Evolutionary conservation across 306 rosid genomes (phyloP).

Genomic region (Prunus fruticosa): DNA sequence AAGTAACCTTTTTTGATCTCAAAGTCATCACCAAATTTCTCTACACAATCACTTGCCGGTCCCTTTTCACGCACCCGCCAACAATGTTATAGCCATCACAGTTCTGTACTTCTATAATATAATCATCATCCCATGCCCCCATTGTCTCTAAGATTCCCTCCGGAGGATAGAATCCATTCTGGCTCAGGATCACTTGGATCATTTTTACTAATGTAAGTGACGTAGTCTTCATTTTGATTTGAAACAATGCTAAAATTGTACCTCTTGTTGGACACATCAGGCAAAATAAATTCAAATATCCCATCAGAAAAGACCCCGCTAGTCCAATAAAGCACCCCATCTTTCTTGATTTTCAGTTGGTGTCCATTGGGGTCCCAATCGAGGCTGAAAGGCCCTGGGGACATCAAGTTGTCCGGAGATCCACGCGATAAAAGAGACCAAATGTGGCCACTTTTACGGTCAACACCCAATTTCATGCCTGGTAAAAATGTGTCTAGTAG

Average conservation of each 20-base stretch:
- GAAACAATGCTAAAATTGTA: not conserved
- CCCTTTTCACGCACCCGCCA: not conserved
- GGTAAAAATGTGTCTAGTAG: conserved; percentile 2
- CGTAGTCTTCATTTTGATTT: not conserved
- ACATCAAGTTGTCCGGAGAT: not conserved
- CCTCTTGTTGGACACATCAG: not conserved
- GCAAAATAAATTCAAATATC: not conserved
- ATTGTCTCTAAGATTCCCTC: not conserved
- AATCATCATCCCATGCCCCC: not conserved
- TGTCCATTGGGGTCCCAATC: not conserved
- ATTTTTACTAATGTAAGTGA: not conserved
- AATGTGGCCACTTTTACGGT: not conserved
- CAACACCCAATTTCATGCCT: conserved; percentile 34
- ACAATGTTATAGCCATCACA: not conserved
- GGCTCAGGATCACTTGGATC: not conserved
- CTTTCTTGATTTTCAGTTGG: not conserved
- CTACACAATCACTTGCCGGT: too few species aligned
- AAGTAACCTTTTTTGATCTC: not conserved
- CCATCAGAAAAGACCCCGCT: conserved; percentile 6
- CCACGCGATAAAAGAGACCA: not conserved
- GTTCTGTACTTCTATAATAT: not conserved
- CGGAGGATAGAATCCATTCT: not conserved
- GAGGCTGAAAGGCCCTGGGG: not conserved
- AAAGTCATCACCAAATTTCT: not conserved
- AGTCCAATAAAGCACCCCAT: not conserved